These are phyloP conservation scores for Axilococcus clingmanii DNA, from an alignment of 139 green algal genomes.

Conservation along the genomic window DNA sequence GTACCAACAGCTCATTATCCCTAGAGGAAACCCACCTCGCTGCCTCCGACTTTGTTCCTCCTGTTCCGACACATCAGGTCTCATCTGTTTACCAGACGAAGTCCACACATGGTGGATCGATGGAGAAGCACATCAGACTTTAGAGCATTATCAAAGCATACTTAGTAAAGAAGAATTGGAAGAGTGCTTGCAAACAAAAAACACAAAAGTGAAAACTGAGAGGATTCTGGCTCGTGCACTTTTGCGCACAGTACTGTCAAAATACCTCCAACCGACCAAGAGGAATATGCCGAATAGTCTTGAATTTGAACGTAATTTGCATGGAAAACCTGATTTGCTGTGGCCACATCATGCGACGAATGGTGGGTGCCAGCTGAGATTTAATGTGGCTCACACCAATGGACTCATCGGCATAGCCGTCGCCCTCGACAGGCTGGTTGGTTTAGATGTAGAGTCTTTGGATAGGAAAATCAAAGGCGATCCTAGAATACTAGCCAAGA, in stretches of 20 bases:
- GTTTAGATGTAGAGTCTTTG: constrained; percentile 50
- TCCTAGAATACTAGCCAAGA: constrained; percentile 35
- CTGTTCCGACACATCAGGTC: too few relatives aligned
- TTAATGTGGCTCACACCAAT: constrained; percentile 52
- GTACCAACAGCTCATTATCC: too few relatives aligned
- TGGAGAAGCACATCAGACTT: too few relatives aligned
- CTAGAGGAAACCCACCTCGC: too few relatives aligned
- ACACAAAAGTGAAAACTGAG: background rate
- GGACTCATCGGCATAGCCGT: constrained; percentile 31
- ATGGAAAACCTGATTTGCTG: constrained; percentile 43
- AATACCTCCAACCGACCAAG: constrained; percentile 6
- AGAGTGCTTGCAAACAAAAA: too few relatives aligned
- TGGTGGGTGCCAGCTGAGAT: constrained; percentile 20
- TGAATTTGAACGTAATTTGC: constrained; percentile 19
- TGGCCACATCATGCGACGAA: background rate
- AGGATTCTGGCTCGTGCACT: constrained; percentile 38
- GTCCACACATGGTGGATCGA: too few relatives aligned
- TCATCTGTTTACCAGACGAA: too few relatives aligned
- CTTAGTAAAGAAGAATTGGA: too few relatives aligned
- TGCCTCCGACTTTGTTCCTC: too few relatives aligned
- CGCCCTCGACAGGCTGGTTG: constrained; percentile 24
- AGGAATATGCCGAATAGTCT: constrained; percentile 2
- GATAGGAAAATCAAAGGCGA: constrained; percentile 18
- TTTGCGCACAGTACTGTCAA: constrained; percentile 17
- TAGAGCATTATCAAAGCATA: too few relatives aligned